Evolutionary conservation across 768 basidiomycete genomes (phyloP).

Genomic region (Strobilomyces confusus): DNA sequence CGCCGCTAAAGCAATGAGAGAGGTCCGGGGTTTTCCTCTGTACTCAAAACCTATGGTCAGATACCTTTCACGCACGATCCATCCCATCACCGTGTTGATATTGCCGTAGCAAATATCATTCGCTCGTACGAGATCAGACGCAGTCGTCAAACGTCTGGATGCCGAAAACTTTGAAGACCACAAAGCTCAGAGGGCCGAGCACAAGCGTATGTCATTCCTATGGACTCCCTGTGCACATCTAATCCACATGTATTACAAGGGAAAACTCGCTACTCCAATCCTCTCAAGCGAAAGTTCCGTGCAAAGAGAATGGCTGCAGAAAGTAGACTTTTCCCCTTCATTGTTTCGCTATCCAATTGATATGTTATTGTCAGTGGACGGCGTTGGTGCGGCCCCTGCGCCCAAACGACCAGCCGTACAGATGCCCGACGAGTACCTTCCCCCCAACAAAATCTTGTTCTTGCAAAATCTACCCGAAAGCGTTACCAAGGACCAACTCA

Average conservation of each 20-base stretch:
- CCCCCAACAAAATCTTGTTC: slow-evolving; percentile 99
- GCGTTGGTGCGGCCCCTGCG: slow-evolving; percentile 58
- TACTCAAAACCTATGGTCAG: slow-evolving; percentile 96
- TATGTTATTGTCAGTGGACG: slow-evolving; percentile 52
- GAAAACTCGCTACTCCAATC: slow-evolving; percentile 81
- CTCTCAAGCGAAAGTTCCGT: slow-evolving; percentile 80
- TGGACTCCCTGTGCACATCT: background rate
- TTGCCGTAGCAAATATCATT: slow-evolving; percentile 88
- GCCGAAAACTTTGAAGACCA: slow-evolving; percentile 67
- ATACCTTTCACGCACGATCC: background rate
- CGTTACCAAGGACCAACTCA: slow-evolving; percentile 89
- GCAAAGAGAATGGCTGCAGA: slow-evolving; percentile 79
- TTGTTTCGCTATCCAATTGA: background rate
- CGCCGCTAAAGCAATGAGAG: slow-evolving; percentile 85
- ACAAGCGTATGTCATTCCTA: slow-evolving; percentile 68
- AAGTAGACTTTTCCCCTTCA: slow-evolving; percentile 40
- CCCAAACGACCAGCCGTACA: slow-evolving; percentile 82
- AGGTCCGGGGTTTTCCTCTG: slow-evolving; percentile 90
- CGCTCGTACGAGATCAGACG: slow-evolving; percentile 84
- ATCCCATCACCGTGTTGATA: background rate
- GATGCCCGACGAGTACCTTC: slow-evolving; percentile 99
- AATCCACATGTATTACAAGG: slow-evolving; percentile 40
- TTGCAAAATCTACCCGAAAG: slow-evolving; percentile 93
- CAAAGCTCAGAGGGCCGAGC: slow-evolving; percentile 66
- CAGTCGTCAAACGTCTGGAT: slow-evolving; percentile 77